Base-by-base conservation (phyloP, 2,329 filamentous ascomycete genomes). In the Alternaria gaisen region DNA sequence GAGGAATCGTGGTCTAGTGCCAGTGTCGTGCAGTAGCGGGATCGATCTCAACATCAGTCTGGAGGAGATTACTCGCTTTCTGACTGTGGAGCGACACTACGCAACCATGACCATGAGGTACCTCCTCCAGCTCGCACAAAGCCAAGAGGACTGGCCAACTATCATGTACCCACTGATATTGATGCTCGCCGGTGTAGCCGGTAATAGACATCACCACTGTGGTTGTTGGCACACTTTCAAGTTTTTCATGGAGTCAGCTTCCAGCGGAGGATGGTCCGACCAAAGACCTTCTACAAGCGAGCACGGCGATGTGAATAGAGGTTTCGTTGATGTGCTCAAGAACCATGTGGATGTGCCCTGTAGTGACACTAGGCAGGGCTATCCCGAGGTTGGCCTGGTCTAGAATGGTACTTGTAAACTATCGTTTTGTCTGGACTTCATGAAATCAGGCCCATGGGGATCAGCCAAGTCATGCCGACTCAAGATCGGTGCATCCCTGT, bases 11-110 rank as follows among this genome's bases (percentile, higher is more conserved):
- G 41, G 26, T 43, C 42, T 30, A 44, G 36, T 22, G 30, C 34
- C 42, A 22, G 32, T 46, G 32, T 59, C 28, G 18, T 60, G 46
- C 58, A 60, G 58, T 57, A 57, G 58, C 34, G 51, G 28, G 51
- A 58, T 54, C 43, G 26, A 38, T 43, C 26, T 42, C 42, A 20
- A 43, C 51, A 36, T 55, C 51, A 43, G n/a, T 14, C 18, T 11
- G 43, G 26, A 46, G 36, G 34, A 34, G 24, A 34, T n/a, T 34
- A 26, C 41, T 42, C 36, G 41, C 34, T 40, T 20, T 18, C 42
- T 30, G 30, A 30, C 18, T 28, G 7, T 40, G 41, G 42, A 46
- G 44, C 46, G 50, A 38, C 30, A 53, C 48, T 32, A 44, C 32
- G 24, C 36, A 16, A 46, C 41, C 32, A 47, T 41, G 56, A 44